These are phyloP conservation scores for Malus sylvestris DNA, from an alignment of 306 rosid species.

Conservation along the genomic window DNA sequence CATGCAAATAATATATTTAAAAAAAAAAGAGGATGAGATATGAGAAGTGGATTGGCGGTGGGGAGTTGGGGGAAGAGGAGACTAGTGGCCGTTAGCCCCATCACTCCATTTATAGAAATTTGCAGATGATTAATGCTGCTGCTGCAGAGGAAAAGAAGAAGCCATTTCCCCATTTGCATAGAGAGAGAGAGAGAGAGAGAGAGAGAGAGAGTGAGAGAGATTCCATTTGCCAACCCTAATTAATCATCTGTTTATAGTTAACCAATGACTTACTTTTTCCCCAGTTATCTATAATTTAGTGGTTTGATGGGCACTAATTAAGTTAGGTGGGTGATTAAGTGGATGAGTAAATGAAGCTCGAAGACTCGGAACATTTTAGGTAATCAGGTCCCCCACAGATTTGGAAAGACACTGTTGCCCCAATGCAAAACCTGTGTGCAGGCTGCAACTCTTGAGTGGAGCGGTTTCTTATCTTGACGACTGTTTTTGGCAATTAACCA, in stretches of 20 bases:
- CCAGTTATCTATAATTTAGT: conserved; percentile 11
- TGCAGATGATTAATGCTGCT: conserved; percentile 13
- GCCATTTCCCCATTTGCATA: conserved; percentile 3
- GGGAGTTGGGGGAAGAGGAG: conserved; percentile 14
- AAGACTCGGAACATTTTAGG: not conserved
- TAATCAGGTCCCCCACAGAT: not conserved
- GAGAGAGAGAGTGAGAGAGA: not conserved
- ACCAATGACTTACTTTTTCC: conserved; percentile 31
- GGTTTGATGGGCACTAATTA: not conserved
- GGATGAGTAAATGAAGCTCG: not conserved
- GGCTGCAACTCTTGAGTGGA: not conserved
- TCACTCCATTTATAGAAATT: conserved; percentile 29
- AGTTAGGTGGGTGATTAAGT: not conserved
- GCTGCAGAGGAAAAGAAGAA: not conserved
- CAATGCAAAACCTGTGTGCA: not conserved
- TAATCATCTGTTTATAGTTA: conserved; percentile 11
- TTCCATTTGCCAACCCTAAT: conserved; percentile 48
- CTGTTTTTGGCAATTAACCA: conserved; percentile 11
- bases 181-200: not conserved
- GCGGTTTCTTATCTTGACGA: conserved; percentile 1
- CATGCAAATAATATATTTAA: conserved; percentile 27
- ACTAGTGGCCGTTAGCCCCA: conserved; percentile 29
- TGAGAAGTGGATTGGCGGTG: conserved; percentile 36
- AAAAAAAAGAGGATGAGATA: conserved; percentile 14
- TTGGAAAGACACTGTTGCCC: not conserved